Base-by-base conservation (phyloP, 257 asterid species). In the Solanum lycopersicoides region DNA sequence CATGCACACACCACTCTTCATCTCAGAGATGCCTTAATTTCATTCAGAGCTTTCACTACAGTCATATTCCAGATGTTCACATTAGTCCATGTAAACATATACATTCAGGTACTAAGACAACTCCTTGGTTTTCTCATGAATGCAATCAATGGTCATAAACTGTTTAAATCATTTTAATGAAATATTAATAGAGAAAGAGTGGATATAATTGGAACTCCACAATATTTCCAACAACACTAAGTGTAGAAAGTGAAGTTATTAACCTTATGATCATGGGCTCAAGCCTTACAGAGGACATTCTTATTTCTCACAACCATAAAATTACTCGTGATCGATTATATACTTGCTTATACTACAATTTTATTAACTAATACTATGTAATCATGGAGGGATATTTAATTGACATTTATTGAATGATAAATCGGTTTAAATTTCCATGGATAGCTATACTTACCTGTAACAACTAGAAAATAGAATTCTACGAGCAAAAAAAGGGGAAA, bases 1-100 rank as follows among this genome's bases (percentile, higher is more conserved):
- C 99, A 97, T 1, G 99, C 98, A 44, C 95, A 95, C 80, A 97
- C 98, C 91, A 97, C 99, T 91, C 99, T 95, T 99, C 99, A 97
- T 79, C 99, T 99, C 82, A 97, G 96, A 41, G 96, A 97, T 45
- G 99, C 98, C 92, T 96, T 5, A 35, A 35, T 35, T 35, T 35
- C 39, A 35, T 35, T 35, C 39, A 35, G 7, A 35, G 39, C 5
- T 97, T 95, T 97, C 92, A 93, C 99, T 95, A 94, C 32, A 69
- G 87, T 89, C 20, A 86, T 45, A 32, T 83, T 35, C 30, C 69
- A 83, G 59, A 75, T 41, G 21, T 41, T 41, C 34, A 75, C 41
- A 75, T 75, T 75, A 75, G 59, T 41, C 56, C 32, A 75, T 6
- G 35, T 41, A 23, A 75, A n/a, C n/a, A n/a, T 75, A 59, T 41